phyloP scores from a whole-genome alignment of 352 stramenopile species.

The Pythium vanterpoolii region DNA sequence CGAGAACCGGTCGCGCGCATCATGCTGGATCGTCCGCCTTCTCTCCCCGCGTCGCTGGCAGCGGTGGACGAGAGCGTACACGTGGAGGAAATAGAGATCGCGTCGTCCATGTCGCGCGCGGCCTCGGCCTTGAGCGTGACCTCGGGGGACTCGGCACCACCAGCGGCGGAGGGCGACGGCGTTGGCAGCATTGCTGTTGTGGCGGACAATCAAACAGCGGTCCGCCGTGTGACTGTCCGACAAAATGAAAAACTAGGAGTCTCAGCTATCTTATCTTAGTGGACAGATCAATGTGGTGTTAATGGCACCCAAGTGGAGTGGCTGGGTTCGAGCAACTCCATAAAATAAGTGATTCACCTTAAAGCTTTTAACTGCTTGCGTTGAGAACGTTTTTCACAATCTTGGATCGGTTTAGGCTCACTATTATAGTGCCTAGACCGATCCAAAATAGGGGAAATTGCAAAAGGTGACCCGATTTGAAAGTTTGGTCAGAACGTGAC shows the following conservation, averaged over 20 bases:
- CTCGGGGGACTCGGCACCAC: not conserved
- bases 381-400: too few species aligned
- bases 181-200: not conserved
- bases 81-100: not conserved
- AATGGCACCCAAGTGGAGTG: too few species aligned
- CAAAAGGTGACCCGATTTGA: too few species aligned
- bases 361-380: too few species aligned
- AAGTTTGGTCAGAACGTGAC: too few species aligned
- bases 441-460: too few species aligned
- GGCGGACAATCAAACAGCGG: not conserved
- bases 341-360: too few species aligned
- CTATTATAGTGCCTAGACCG: too few species aligned
- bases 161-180: not conserved
- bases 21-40: not conserved
- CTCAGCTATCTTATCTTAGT: not conserved
- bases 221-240: not conserved
- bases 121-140: not conserved
- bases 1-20: constrained; percentile 14
- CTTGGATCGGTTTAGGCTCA: too few species aligned
- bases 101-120: not conserved
- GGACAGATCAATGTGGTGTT: not conserved
- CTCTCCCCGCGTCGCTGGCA: not conserved
- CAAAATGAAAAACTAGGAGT: not conserved
- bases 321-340: too few species aligned
- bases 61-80: not conserved